Conservation (phyloP, 495 filamentous ascomycete genomes). For the Podospora didyma region DNA sequence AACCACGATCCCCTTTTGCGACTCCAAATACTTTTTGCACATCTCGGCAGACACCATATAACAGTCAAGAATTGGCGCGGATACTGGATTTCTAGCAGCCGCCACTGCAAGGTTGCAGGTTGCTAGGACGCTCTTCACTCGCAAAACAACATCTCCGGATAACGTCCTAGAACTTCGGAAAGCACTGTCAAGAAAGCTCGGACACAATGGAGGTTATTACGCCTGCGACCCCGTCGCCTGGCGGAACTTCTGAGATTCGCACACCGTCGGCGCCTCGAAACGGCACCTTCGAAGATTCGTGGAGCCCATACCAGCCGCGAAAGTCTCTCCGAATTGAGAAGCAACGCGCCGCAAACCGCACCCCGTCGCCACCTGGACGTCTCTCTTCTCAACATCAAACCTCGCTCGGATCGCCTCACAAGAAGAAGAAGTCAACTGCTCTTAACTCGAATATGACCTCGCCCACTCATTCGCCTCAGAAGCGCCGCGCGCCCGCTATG, state of each 20-base stretch:
- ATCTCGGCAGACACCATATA: no score
- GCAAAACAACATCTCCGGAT: background rate
- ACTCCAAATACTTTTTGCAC: no score
- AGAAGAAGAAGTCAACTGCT: constrained; percentile 13
- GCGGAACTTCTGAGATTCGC: constrained; percentile 44
- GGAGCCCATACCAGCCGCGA: constrained; percentile 63
- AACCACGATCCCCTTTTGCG: no score
- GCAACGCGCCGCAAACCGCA: constrained; percentile 27
- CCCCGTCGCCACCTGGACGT: constrained; percentile 40
- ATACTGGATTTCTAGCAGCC: no score
- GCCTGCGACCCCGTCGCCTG: constrained; percentile 58
- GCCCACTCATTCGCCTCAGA: constrained; percentile 49
- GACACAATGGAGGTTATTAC: background rate
- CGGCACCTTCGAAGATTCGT: constrained; percentile 65
- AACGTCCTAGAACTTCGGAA: background rate
- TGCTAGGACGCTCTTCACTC: background rate
- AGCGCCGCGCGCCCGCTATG: constrained; percentile 38
- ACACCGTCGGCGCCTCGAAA: constrained; percentile 72
- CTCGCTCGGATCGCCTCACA: constrained; percentile 26
- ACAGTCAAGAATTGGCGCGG: no score
- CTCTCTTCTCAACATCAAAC: constrained; percentile 30
- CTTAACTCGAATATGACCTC: constrained; percentile 32
- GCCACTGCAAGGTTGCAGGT: no score
- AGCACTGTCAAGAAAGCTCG: background rate
- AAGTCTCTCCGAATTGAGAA: constrained; percentile 26